Base-by-base conservation (phyloP, 1,139 yeast genomes). In the Sugiyamaella xylanicola region DNA sequence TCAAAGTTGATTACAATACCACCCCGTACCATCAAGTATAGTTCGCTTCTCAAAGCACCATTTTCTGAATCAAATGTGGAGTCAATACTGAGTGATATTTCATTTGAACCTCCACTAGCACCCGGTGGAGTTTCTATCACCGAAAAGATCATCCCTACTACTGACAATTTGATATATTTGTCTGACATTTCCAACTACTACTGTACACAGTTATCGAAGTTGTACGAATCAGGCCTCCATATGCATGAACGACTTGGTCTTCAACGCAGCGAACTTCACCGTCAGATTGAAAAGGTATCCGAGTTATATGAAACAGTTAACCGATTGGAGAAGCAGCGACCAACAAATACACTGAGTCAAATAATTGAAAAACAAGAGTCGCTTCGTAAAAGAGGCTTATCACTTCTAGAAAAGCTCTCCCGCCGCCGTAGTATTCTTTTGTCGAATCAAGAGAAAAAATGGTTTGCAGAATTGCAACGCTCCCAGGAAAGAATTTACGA, bases 391-490 rank as follows among this genome's bases (percentile, higher is more conserved):
- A 70, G 82, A 48, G 63, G 75, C 8, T 60, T 62, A 2, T 58
- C 56, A 15, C 60, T 79, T 4, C 64, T 67, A 13, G 62, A 66
- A 2, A 68, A 63, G 35, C 54, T 77, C 4, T 57, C 56, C 55
- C 64, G 56, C 41, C 60, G 59, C 20, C 62, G 65, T 29, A 67
- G 70, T 13, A 53, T 68, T 13, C 72, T 75, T 0, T 62, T 79
- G 32, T 72, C 76, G 49, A 68, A 68, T 1, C 68, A 73, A 13
- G 85, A 80, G 61, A 67, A 69, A 58, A 67, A 64, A 35, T 80
- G 83, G 82, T 73, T 76, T 59, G 70, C 65, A 22, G 83, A 78
- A 60, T 67, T 80, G 13, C 71, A 70, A 48, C 65, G 70, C 11
- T 58, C 68, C 32, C 62, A 63, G 44, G 46, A 54, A 13, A 52